Evolutionary conservation across 2,329 filamentous ascomycete genomes (phyloP), one percentile per base, ranked within the genome.

Genomic region (Fusarium chuoi): DNA sequence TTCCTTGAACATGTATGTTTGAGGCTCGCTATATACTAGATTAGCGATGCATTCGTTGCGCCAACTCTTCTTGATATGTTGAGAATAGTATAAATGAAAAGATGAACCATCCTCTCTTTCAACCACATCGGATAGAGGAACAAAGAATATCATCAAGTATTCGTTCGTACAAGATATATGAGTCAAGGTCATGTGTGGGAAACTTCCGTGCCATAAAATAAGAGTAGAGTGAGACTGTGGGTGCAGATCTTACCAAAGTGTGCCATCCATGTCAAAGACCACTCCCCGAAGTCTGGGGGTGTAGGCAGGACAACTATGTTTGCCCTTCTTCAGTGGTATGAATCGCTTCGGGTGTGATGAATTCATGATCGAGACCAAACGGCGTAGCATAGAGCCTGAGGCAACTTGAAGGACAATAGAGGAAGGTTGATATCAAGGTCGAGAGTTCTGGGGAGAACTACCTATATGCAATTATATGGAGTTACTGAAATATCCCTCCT

Each of bases 181-280:
- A 65, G 41, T 62, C 42, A 44, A 48, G 39, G 39, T 44, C 36
- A 58, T 20, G 36, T 44, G 26, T 42, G 39, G 42, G 60, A 60
- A 51, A 45, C 38, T 38, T 60, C 51, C 35, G 51, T 20, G 35
- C 24, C 51, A 55, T 22, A 41, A 28, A 55, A 55, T 26, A 42
- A 28, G 51, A 55, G 33, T 10, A 41, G 51, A 54, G 20, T 30
- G 46, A 30, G 45, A 48, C 45, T 48, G 45, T 17, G 15, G 55
- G 61, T 63, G 39, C 45, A 55, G 49, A 26, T 86, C 91, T 84
- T 84, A 97, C 95, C 93, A 98, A 68, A 98, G 84, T 30, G 96
- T 99, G 7, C 96, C 96, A 82, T 99, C 96, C 72, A 99, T 94
- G 84, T 99, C 96, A 83, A 98, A 98, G 20, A 98, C 87, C 4